Percentiles rank a stretch among this genome's conserved stretches.
These are phyloP conservation scores for Linum tenue DNA, from an alignment of 345 rosid species.

Conservation along the genomic window DNA sequence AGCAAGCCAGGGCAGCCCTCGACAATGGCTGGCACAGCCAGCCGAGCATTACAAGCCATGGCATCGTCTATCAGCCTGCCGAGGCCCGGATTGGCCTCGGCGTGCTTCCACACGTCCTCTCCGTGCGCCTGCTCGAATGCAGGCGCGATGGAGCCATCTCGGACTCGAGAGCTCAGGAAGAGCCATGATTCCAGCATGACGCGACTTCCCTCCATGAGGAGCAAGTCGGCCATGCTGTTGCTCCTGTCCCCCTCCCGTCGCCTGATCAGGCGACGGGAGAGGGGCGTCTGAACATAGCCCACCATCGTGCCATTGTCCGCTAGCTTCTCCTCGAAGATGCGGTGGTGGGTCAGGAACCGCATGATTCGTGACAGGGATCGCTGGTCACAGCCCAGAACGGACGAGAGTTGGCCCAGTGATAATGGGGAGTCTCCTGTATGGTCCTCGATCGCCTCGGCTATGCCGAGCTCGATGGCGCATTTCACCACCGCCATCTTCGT, in stretches of 20 bases:
- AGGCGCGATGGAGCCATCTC: constrained; percentile 2
- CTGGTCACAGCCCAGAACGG: constrained; percentile 37
- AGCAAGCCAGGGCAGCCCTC: constrained; percentile 41
- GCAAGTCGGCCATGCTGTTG: constrained; percentile 26
- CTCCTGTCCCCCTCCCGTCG: constrained; percentile 17
- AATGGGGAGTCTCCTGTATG: constrained; percentile 24
- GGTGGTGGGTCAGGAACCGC: constrained; percentile 50
- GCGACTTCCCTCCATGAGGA: constrained; percentile 40
- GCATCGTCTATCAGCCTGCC: constrained; percentile 42
- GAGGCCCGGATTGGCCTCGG: constrained; percentile 27
- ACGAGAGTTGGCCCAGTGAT: constrained; percentile 41
- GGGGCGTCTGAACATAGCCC: constrained; percentile 42
- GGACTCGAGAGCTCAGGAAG: constrained; percentile 33
- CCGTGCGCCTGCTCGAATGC: constrained; percentile 49
- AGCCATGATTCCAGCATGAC: constrained; percentile 58
- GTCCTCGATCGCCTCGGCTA: constrained; percentile 52
- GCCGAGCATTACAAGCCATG: constrained; percentile 59
- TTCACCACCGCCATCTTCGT: constrained; percentile 49
- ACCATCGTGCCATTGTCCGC: constrained; percentile 3
- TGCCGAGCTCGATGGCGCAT: constrained; percentile 71
- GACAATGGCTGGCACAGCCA: constrained; percentile 25
- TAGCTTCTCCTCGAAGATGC: constrained; percentile 34
- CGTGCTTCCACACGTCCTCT: constrained; percentile 40
- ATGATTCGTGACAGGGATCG: constrained; percentile 46
- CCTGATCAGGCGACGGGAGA: constrained; percentile 45